Evolutionary conservation across 2,329 filamentous ascomycete species (phyloP).

Genomic region (Coleophoma crateriformis): DNA sequence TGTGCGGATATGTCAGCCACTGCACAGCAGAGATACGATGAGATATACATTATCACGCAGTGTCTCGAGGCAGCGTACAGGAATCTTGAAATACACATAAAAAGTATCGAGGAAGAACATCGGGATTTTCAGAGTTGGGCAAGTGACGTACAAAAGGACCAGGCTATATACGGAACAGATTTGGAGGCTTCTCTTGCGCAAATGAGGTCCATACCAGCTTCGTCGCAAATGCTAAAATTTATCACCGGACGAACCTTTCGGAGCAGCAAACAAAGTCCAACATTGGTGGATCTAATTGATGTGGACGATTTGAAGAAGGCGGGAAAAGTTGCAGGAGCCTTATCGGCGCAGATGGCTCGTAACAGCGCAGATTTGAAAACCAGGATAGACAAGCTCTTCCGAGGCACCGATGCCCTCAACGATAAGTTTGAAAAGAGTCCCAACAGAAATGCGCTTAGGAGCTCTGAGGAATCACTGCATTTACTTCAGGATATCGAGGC

Average conservation of each 20-base stretch:
- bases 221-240: constrained; percentile 59
- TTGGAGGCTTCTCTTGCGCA: constrained; percentile 67
- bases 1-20: constrained; percentile 60
- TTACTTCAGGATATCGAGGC: constrained; percentile 82
- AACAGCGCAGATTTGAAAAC: constrained; percentile 58
- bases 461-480: constrained; percentile 58
- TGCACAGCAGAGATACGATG: constrained; percentile 60
- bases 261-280: constrained; percentile 43
- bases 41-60: constrained; percentile 71
- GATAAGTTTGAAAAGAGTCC: constrained; percentile 56
- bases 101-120: constrained; percentile 66
- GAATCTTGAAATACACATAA: constrained; percentile 74
- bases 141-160: constrained; percentile 60
- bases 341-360: constrained; percentile 52
- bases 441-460: constrained; percentile 48
- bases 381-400: constrained; percentile 52
- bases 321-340: constrained; percentile 55
- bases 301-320: constrained; percentile 67
- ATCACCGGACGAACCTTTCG: constrained; percentile 47
- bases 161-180: constrained; percentile 53
- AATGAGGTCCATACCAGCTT: constrained; percentile 59
- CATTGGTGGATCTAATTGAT: constrained; percentile 73
- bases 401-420: constrained; percentile 55
- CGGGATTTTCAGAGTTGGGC: constrained; percentile 67
- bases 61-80: constrained; percentile 80